phyloP scores from a whole-genome alignment of 441 rosid species.

The Syzygium malaccense region DNA sequence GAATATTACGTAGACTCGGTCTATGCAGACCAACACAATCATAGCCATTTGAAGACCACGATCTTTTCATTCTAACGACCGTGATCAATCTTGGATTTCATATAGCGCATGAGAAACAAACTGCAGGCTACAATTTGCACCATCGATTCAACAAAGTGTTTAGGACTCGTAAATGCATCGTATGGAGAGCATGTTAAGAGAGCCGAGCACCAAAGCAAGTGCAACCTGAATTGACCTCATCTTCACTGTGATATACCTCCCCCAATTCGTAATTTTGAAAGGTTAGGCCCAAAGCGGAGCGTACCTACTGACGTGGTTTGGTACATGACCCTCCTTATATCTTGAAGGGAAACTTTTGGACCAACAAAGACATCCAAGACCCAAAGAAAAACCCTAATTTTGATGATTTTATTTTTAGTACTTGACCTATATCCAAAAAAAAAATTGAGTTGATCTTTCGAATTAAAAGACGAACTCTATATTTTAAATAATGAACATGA shows the following conservation, averaged over 20 bases:
- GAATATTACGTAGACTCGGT: background rate
- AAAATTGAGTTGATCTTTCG: background rate
- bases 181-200: background rate
- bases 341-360: background rate
- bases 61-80: background rate
- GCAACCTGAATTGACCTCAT: background rate
- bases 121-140: background rate
- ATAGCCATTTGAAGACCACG: background rate
- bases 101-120: background rate
- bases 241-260: background rate
- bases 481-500: background rate
- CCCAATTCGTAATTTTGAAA: background rate
- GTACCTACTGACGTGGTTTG: background rate
- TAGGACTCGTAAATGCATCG: background rate
- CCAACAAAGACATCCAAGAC: background rate
- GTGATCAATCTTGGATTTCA: background rate
- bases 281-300: background rate
- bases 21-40: background rate
- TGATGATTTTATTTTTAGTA: background rate
- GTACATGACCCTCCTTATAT: background rate
- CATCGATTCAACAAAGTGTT: background rate
- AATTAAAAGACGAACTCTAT: background rate
- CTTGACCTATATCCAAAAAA: background rate
- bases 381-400: background rate
- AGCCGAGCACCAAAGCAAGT: background rate